Base-by-base conservation (phyloP, 2,329 filamentous ascomycete genomes). In the Ophiostoma montium region DNA sequence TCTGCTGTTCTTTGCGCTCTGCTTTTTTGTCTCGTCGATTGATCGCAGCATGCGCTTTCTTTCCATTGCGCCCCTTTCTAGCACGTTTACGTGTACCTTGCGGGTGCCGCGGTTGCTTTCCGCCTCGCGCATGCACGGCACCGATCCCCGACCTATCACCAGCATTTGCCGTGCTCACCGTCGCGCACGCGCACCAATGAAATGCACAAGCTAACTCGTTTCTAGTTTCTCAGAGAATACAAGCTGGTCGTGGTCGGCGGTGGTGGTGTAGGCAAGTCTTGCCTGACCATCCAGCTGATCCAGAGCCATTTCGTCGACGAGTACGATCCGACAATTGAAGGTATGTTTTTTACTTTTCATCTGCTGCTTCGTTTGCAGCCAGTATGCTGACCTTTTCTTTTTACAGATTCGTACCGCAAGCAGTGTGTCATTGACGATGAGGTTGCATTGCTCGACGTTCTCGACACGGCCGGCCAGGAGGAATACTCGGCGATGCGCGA, bases 401-500 rank as follows among this genome's bases (percentile, higher is more conserved):
- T 5, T 18, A 47, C 65, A 98, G 92, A 98, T 65, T 96, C 92
- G 55, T 98, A 98, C 76, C 88, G 92, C 73, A 98, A 98, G 82
- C 92, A 96, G 76, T 96, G 92, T 67, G 83, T 95, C 60, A 94
- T 98, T 66, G 92, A 98, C 65, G 92, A 96, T 60, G 92, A 98
- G 70, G 88, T 95, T 58, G 92, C 92, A 47, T 78, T 98, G 53
- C 84, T 98, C 67, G 92, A 98, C 67, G 92, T 98, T 55, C 82
- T 96, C 65, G 92, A 98, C 68, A 98, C 92, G 49, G 92, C 92
- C 55, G 92, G 92, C 53, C 92, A 98, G 68, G 92, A 98, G 70
- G 92, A 98, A 71, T 98, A 96, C 74, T 95, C 89, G 50, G 92
- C 92, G 48, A 96, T 98, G 92, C 79, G 92, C 64, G 92, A 98